phyloP scores from a whole-genome alignment of 108 stramenopile species.

The Cyclotella kingstonii region DNA sequence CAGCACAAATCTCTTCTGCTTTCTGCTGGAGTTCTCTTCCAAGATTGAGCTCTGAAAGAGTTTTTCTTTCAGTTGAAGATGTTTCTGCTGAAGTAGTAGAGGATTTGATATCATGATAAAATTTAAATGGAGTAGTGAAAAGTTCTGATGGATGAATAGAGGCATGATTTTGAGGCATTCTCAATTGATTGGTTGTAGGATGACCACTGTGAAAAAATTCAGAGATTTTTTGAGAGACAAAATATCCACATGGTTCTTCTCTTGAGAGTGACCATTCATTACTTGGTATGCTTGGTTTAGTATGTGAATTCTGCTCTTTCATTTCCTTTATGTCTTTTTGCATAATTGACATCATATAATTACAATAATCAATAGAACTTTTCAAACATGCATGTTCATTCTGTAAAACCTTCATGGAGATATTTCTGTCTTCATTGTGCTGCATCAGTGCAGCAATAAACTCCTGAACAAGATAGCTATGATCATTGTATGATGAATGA shows the following conservation, averaged over 20 bases:
- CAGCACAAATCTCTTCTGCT: constrained; percentile 50
- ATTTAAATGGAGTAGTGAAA: background rate
- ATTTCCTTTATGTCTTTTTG: constrained; percentile 33
- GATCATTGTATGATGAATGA: constrained; percentile 7
- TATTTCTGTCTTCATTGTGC: constrained; percentile 45
- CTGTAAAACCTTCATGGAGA: constrained; percentile 39
- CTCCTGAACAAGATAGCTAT: constrained; percentile 35
- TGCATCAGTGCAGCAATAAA: constrained; percentile 37
- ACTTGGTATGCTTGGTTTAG: too few relatives aligned
- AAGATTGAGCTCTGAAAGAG: constrained; percentile 26
- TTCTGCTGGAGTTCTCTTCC: constrained; percentile 47
- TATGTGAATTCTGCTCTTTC: too few relatives aligned
- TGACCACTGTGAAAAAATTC: background rate
- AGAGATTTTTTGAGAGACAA: background rate
- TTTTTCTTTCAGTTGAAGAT: constrained; percentile 5
- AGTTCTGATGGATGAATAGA: constrained; percentile 14
- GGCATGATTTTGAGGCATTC: background rate
- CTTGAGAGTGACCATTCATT: too few relatives aligned
- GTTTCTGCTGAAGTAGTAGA: constrained; percentile 12
- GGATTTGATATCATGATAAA: constrained; percentile 4
- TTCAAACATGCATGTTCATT: constrained; percentile 39
- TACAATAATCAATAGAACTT: constrained; percentile 33
- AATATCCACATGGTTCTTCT: constrained; percentile 2
- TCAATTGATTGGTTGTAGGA: background rate
- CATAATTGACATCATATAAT: constrained; percentile 26